A percentile compares a stretch with the other conserved stretches of the same genome.
These are phyloP conservation scores for Pulchroboletus neoregius DNA, from an alignment of 1,284 basidiomycete species.

Conservation along the genomic window DNA sequence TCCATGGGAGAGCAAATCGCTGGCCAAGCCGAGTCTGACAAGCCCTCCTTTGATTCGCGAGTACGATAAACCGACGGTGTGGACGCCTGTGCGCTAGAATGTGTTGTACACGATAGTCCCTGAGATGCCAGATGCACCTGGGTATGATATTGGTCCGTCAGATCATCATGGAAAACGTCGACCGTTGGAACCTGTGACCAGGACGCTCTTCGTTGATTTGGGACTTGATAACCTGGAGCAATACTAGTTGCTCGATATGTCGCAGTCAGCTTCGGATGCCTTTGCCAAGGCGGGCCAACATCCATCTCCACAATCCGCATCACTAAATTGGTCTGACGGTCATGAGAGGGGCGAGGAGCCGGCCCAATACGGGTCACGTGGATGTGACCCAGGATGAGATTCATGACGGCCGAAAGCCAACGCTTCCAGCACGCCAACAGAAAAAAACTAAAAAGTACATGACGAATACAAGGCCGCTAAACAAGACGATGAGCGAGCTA, in stretches of 20 bases:
- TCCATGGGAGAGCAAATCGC: slow-evolving; percentile 42
- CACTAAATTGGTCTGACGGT: no score
- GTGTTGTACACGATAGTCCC: slow-evolving; percentile 63
- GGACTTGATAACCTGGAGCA: not conserved
- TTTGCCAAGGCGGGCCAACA: no score
- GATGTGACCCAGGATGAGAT: no score
- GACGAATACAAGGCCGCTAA: no score
- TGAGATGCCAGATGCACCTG: slow-evolving; percentile 76
- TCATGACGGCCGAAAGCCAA: no score
- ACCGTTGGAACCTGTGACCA: slow-evolving; percentile 48
- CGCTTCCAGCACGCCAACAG: no score
- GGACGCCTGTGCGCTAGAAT: slow-evolving; percentile 44
- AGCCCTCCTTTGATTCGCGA: slow-evolving; percentile 55
- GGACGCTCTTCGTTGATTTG: slow-evolving; percentile 35
- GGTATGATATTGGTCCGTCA: slow-evolving; percentile 6
- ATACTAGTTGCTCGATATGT: not conserved
- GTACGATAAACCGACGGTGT: slow-evolving; percentile 60
- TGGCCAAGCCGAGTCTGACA: slow-evolving; percentile 56
- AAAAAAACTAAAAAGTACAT: no score
- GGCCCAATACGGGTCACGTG: no score
- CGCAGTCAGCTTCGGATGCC: no score
- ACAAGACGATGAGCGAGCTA: no score
- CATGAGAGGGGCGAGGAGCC: no score
- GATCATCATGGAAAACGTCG: slow-evolving; percentile 3
- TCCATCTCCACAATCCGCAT: no score